Percentiles rank a stretch among this genome's conserved stretches.
Evolutionary conservation across 2,329 filamentous ascomycete species (phyloP).

Genomic region (Fusarium caatingaense): DNA sequence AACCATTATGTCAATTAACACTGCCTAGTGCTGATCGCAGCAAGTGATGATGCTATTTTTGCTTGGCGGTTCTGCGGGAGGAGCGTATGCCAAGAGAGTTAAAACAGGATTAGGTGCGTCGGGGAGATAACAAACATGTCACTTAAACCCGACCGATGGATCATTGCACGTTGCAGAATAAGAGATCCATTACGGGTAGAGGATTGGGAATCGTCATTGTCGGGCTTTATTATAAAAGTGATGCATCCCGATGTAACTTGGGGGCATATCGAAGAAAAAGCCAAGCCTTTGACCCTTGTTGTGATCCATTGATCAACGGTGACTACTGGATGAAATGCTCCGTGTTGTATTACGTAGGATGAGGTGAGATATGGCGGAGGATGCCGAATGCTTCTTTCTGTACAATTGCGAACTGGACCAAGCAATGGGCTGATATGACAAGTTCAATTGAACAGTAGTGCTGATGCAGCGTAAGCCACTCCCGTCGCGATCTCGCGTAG

Average conservation of each 20-base stretch:
- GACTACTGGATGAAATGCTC: background rate
- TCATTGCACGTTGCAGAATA: background rate
- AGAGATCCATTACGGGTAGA: background rate
- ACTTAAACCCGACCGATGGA: background rate
- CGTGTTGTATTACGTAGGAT: background rate
- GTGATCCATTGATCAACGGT: background rate
- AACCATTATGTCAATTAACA: background rate
- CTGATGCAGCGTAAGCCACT: background rate
- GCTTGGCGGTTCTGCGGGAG: slow-evolving; percentile 18
- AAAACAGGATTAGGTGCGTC: slow-evolving; percentile 19
- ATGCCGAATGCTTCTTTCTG: too few relatives aligned
- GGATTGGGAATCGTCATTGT: background rate
- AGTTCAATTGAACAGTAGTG: background rate
- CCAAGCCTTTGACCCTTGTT: background rate
- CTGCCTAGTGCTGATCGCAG: background rate
- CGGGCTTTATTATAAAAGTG: background rate
- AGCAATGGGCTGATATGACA: background rate
- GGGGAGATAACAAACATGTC: background rate
- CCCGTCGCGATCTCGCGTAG: background rate
- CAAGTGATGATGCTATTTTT: slow-evolving; percentile 22
- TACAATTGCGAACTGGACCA: too few relatives aligned
- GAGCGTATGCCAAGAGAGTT: slow-evolving; percentile 13
- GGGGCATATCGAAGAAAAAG: background rate
- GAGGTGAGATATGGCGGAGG: background rate
- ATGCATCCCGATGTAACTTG: background rate